phyloP scores from a whole-genome alignment of 225 moss, liverwort and hornwort species.

The Thuidium tamariscinum region DNA sequence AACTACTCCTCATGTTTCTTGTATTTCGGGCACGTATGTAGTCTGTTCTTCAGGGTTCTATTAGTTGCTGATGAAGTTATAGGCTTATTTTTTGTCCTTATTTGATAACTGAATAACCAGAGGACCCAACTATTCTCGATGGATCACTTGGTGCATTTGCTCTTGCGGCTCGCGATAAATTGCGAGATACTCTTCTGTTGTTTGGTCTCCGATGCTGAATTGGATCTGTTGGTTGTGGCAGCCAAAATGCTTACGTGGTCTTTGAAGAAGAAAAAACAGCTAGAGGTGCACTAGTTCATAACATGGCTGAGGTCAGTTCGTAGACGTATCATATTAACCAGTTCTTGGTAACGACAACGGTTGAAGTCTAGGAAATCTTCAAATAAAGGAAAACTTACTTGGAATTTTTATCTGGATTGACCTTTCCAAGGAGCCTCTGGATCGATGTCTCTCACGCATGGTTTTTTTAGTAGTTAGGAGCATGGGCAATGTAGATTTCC shows the following conservation, averaged over 20 bases:
- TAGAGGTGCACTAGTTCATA: slow-evolving; percentile 38
- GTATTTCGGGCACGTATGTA: background rate
- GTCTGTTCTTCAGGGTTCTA: background rate
- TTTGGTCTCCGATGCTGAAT: background rate
- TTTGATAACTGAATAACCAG: background rate
- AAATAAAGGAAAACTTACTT: background rate
- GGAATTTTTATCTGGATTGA: background rate
- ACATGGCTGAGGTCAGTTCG: slow-evolving; percentile 52
- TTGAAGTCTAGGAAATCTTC: background rate
- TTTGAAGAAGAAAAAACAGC: slow-evolving; percentile 64
- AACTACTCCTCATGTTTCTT: background rate
- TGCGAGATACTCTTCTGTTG: background rate
- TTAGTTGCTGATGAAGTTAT: background rate
- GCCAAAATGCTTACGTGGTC: slow-evolving; percentile 88
- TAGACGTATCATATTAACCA: background rate
- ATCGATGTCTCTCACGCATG: background rate
- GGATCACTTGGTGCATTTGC: background rate
- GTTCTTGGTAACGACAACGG: background rate
- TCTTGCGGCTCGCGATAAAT: background rate
- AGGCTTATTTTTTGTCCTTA: background rate
- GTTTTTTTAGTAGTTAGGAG: background rate
- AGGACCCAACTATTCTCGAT: background rate
- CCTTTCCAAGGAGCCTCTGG: background rate
- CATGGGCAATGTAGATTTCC: background rate
- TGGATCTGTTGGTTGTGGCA: slow-evolving; percentile 25